Percentiles rank a stretch among this genome's conserved stretches.
These are phyloP conservation scores for Raphanus hybrid DNA, from an alignment of 441 rosid genomes.

Conservation along the genomic window DNA sequence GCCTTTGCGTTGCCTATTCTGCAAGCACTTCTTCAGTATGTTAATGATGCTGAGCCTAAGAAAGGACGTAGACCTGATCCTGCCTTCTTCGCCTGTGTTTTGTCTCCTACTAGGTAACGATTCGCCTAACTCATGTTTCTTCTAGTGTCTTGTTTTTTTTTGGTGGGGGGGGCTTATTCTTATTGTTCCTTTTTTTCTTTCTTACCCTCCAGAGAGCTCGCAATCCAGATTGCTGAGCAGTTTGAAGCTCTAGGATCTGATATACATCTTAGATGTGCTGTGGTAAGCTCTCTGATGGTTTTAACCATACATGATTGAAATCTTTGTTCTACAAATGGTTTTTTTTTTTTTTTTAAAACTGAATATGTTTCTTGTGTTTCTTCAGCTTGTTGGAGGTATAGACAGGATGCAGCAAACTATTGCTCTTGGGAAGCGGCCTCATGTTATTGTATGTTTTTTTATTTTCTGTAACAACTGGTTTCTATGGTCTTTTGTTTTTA, in stretches of 20 bases:
- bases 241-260: conserved; percentile 90
- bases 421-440: conserved; percentile 83
- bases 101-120: conserved; percentile 85
- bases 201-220: conserved; percentile 70
- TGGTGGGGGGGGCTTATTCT: background rate
- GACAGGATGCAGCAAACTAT: conserved; percentile 86
- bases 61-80: conserved; percentile 60
- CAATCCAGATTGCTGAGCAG: conserved; percentile 95
- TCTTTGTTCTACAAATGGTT: too few species aligned
- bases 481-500: background rate
- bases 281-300: conserved; percentile 55
- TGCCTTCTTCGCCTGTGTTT: conserved; percentile 88
- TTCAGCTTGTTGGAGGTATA: conserved; percentile 94
- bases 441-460: conserved; percentile 60
- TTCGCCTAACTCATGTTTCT: background rate
- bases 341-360: too few species aligned
- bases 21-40: conserved; percentile 76
- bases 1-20: conserved; percentile 94
- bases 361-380: too few species aligned
- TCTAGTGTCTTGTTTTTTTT: background rate
- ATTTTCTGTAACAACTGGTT: background rate
- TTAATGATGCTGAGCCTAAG: conserved; percentile 51
- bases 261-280: conserved; percentile 76
- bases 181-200: background rate
- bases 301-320: too few species aligned